Evolutionary conservation across 768 basidiomycete genomes (phyloP).

Genomic region (Baorangia bicolor): DNA sequence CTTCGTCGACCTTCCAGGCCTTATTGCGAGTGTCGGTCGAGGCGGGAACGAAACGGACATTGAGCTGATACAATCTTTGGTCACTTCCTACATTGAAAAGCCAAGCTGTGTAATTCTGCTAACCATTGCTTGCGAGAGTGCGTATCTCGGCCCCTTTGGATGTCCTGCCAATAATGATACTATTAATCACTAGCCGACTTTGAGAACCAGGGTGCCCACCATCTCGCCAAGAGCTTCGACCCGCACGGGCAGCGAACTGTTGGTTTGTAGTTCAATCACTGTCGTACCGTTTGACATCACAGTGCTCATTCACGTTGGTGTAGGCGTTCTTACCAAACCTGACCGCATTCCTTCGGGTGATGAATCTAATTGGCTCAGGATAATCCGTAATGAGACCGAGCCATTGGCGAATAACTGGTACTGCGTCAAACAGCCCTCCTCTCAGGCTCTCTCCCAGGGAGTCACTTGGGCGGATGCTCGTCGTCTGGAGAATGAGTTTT

Average conservation of each 20-base stretch:
- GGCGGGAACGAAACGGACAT: background rate
- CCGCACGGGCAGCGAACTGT: background rate
- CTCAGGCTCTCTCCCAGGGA: constrained; percentile 7
- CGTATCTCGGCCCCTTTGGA: background rate
- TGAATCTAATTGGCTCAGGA: constrained; percentile 45
- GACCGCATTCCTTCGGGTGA: constrained; percentile 44
- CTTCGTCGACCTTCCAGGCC: constrained; percentile 1
- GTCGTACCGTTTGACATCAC: background rate
- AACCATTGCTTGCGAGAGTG: constrained; percentile 1
- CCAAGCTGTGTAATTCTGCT: constrained; percentile 2
- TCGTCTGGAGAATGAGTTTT: constrained; percentile 52
- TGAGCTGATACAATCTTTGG: background rate
- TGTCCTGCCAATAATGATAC: background rate
- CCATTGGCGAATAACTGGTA: constrained; percentile 27
- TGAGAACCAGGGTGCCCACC: constrained; percentile 4
- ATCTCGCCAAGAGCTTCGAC: background rate
- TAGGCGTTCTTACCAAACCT: constrained; percentile 75
- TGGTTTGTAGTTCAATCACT: background rate
- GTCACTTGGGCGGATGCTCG: constrained; percentile 60
- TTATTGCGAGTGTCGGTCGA: background rate
- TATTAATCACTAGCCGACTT: background rate
- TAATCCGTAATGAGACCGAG: constrained; percentile 49
- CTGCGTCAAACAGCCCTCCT: no score
- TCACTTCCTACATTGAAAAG: background rate
- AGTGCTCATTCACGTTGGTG: background rate